These are phyloP conservation scores for Neofusicoccum ribis DNA, from an alignment of 2,329 filamentous ascomycete genomes.

Conservation along the genomic window DNA sequence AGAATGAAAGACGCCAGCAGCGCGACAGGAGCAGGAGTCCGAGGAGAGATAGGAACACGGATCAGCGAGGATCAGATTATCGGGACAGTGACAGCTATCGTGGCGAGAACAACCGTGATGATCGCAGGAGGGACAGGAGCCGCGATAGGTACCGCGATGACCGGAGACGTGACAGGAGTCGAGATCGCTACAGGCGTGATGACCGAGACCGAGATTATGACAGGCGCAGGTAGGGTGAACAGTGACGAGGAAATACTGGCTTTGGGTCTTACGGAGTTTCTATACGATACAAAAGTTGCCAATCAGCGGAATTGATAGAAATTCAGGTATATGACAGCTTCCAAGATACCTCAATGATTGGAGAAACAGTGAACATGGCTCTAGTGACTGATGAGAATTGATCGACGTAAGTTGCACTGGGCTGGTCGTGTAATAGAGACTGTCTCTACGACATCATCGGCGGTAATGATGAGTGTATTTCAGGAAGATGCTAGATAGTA, in stretches of 20 bases:
- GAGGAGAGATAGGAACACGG: constrained; percentile 3
- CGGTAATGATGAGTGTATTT: no score
- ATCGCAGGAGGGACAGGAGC: constrained; percentile 35
- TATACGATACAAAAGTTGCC: background rate
- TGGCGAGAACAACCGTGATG: constrained; percentile 35
- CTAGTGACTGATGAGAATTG: no score
- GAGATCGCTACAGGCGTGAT: constrained; percentile 38
- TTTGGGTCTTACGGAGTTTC: background rate
- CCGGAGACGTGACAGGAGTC: constrained; percentile 22
- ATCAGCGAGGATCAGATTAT: background rate
- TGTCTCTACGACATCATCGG: no score
- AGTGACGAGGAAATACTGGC: background rate
- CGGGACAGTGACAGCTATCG: constrained; percentile 25
- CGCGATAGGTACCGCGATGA: constrained; percentile 43
- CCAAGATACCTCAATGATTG: background rate
- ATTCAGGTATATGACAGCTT: background rate
- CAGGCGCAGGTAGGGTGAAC: constrained; percentile 26
- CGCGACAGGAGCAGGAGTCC: constrained; percentile 42
- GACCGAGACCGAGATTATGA: constrained; percentile 37
- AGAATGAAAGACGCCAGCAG: constrained; percentile 58
- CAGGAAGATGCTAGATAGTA: no score
- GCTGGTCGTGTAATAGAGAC: no score
- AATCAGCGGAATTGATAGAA: background rate
- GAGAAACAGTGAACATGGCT: background rate
- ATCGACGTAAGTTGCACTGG: no score